Base-by-base conservation (phyloP, 768 basidiomycete genomes). In the Scleroderma citrinum region DNA sequence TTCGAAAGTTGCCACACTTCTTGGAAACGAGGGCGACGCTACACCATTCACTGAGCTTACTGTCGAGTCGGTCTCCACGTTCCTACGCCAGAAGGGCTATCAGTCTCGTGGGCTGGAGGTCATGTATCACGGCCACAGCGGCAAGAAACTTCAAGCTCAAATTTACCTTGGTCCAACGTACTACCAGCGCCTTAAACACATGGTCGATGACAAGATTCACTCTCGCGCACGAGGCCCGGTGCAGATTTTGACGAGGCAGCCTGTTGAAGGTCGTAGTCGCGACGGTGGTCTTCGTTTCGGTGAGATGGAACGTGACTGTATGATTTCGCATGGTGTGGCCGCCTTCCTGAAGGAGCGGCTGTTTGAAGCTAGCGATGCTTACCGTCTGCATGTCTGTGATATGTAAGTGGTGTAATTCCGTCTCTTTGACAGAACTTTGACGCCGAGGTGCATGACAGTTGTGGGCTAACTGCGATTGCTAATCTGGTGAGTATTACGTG, bases 251-350 rank as follows among this genome's bases (percentile, higher is more conserved):
- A 99, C 95, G 29, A 74, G 96, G 43, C 96, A 99, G 63, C 96
- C 96, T 12, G 96, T 99, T 14, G 96, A 99, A 65, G 96, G 96
- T 79, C 81, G 96, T 69, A 92, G 89, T 80, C 81, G 96, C 71
- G 96, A 98, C 63, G 96, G 96, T 75, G 96, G 96, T 68, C 72
- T 99, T 55, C 92, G 96, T 61, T 99, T 99, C 76, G 96, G 96
- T 76, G 96, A 99, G 78, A 99, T 99, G 96, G 96, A 99, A 65
- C 90, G 92, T 67, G 95, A 97, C 80, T 98, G 96, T 67, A 99
- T 99, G 96, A 95, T 99, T 53, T 96, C 96, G 20, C 96, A 99
- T 73, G 96, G 96, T 65, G 93, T 98, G 55, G 95, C 96, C 40
- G 92, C 82, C 2, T 98, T 98, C 82, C 69, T 98, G 69, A 97